phyloP scores from a whole-genome alignment of 768 basidiomycete species.

The Cyclocybe aegerita region DNA sequence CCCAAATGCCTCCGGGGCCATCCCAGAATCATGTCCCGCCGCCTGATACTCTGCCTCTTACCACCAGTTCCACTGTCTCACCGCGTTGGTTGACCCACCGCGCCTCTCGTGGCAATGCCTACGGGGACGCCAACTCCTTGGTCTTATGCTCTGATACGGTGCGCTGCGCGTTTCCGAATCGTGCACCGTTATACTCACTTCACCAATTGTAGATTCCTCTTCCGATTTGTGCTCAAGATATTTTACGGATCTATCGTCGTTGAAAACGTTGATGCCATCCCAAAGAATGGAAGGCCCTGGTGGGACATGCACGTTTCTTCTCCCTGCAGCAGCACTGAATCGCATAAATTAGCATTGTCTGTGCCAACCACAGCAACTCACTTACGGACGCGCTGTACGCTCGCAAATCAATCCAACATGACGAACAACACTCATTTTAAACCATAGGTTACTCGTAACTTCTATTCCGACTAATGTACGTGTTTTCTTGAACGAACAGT shows the following conservation, averaged over 20 bases:
- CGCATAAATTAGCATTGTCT: conserved; percentile 61
- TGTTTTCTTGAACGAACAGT: background rate
- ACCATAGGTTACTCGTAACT: conserved; percentile 66
- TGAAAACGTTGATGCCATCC: conserved; percentile 72
- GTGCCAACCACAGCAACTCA: conserved; percentile 85
- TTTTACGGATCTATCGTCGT: conserved; percentile 90
- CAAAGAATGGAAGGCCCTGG: conserved; percentile 75
- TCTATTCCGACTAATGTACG: conserved; percentile 68
- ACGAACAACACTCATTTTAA: background rate
- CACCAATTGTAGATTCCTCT: conserved; percentile 49
- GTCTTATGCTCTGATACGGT: conserved; percentile 68
- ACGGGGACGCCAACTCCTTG: conserved; percentile 37
- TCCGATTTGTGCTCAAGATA: conserved; percentile 83
- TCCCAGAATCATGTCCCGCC: too few relatives aligned
- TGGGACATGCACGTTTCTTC: conserved; percentile 25
- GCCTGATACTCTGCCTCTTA: background rate
- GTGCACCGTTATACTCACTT: background rate
- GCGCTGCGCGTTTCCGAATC: conserved; percentile 7
- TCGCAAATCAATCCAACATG: background rate
- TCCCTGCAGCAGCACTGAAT: conserved; percentile 1
- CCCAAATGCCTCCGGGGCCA: too few relatives aligned
- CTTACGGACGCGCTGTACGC: conserved; percentile 84
- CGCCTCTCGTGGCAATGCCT: conserved; percentile 13
- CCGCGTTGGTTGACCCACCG: background rate
- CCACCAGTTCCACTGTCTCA: background rate